phyloP scores from a whole-genome alignment of 2,329 filamentous ascomycete species.

The Canariomyces notabilis region DNA sequence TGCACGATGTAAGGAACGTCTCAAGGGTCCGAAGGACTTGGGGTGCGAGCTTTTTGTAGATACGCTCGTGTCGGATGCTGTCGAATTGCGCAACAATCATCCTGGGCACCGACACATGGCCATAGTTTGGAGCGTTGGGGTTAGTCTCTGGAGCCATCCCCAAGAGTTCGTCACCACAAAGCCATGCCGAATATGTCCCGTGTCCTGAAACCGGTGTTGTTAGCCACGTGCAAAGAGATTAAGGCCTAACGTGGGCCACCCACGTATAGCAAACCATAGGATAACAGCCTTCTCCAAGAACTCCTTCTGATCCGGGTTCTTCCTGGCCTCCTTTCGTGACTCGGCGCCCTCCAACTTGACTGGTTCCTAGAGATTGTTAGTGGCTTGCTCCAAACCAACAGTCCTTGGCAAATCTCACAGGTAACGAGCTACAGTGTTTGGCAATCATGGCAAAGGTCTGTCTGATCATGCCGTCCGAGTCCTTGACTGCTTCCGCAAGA shows the following conservation, averaged over 20 bases:
- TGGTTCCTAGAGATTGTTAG: not conserved
- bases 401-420: constrained; percentile 8
- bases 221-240: not conserved
- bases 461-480: constrained; percentile 25
- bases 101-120: constrained; percentile 37
- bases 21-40: constrained; percentile 35
- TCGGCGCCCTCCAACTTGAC: not conserved
- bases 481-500: constrained; percentile 27
- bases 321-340: constrained; percentile 17
- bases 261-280: constrained; percentile 45
- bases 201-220: constrained; percentile 33
- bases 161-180: constrained; percentile 37
- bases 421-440: constrained; percentile 20
- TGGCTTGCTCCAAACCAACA: not conserved
- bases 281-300: constrained; percentile 39
- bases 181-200: constrained; percentile 40
- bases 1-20: constrained; percentile 31
- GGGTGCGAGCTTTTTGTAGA: constrained; percentile 33
- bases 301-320: constrained; percentile 26
- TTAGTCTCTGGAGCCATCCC: constrained; percentile 36
- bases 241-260: no score
- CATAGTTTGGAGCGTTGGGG: constrained; percentile 31
- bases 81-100: constrained; percentile 45
- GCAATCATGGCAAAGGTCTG: constrained; percentile 29
- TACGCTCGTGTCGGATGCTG: constrained; percentile 34